Conservation (phyloP, 495 filamentous ascomycete species). For the Talaromyces borbonicus region DNA sequence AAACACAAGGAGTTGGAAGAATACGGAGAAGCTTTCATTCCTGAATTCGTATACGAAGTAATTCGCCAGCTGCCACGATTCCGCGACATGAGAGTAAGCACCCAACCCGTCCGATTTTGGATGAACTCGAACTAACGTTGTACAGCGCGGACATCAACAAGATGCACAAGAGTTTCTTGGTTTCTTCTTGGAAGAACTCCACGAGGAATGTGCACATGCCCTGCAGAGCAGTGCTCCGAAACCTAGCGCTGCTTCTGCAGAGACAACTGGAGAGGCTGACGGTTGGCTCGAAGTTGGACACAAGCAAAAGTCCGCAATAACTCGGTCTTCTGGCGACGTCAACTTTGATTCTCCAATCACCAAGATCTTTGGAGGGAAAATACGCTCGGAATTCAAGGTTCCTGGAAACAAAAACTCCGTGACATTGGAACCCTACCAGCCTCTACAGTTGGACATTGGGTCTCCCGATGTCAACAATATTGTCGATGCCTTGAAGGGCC, state of each 20-base stretch:
- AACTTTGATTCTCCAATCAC: constrained; percentile 72
- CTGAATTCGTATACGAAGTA: constrained; percentile 91
- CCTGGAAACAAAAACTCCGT: constrained; percentile 83
- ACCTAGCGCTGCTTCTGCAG: constrained; percentile 26
- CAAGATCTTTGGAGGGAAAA: constrained; percentile 87
- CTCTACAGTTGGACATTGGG: constrained; percentile 89
- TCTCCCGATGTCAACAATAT: constrained; percentile 79
- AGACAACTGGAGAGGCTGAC: constrained; percentile 23
- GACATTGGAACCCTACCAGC: constrained; percentile 86
- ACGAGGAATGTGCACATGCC: constrained; percentile 80
- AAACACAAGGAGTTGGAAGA: constrained; percentile 79
- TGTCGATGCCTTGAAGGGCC: constrained; percentile 74
- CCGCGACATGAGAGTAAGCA: constrained; percentile 76
- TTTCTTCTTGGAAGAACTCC: constrained; percentile 83
- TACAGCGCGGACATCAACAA: constrained; percentile 85
- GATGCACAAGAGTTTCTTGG: constrained; percentile 97
- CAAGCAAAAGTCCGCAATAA: constrained; percentile 78
- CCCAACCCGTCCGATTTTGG: neutral
- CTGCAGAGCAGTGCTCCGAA: constrained; percentile 44
- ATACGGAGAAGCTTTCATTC: constrained; percentile 84
- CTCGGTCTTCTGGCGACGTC: constrained; percentile 73
- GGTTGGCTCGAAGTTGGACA: constrained; percentile 93
- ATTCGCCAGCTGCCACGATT: constrained; percentile 81
- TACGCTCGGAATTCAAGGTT: constrained; percentile 81
- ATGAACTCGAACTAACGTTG: constrained; percentile 6